These are phyloP conservation scores for Phytophthora aleatoria DNA, from an alignment of 352 stramenopile species.

Conservation along the genomic window DNA sequence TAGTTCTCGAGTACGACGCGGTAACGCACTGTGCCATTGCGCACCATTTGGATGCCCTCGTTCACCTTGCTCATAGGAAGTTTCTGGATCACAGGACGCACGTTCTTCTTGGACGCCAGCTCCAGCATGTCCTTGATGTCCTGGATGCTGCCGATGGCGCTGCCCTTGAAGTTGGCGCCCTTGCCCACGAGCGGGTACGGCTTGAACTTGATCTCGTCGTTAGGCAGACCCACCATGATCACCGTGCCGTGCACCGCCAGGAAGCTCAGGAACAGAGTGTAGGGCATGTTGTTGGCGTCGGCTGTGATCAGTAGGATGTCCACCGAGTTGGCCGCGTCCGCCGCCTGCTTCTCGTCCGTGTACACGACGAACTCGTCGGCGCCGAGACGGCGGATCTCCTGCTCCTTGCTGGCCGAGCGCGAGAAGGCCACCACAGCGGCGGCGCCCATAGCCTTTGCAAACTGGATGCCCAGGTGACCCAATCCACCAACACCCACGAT, in stretches of 20 bases:
- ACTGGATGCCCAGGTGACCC: slow-evolving; percentile 86
- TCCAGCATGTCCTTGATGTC: slow-evolving; percentile 13
- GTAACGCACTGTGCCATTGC: slow-evolving; percentile 41
- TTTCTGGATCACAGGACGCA: slow-evolving; percentile 65
- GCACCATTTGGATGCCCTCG: slow-evolving; percentile 52
- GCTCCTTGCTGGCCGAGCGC: slow-evolving; percentile 61
- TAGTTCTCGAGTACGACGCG: slow-evolving; percentile 55
- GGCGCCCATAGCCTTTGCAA: slow-evolving; percentile 66
- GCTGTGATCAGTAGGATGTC: slow-evolving; percentile 84
- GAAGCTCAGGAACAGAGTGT: slow-evolving; percentile 55
- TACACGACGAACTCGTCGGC: slow-evolving; percentile 67
- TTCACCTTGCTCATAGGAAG: slow-evolving; percentile 55
- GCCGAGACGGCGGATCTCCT: slow-evolving; percentile 52
- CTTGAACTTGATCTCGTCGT: slow-evolving; percentile 63
- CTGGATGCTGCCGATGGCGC: slow-evolving; percentile 63
- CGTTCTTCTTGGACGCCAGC: slow-evolving; percentile 60
- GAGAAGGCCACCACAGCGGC: slow-evolving; percentile 68
- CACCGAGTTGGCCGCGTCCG: slow-evolving; percentile 35
- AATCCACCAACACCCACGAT: slow-evolving; percentile 86
- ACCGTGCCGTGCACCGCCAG: slow-evolving; percentile 59
- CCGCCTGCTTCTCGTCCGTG: slow-evolving; percentile 45
- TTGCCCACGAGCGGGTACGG: slow-evolving; percentile 50
- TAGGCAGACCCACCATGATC: slow-evolving; percentile 70
- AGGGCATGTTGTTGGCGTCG: slow-evolving; percentile 53
- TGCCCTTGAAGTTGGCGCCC: slow-evolving; percentile 57